Evolutionary conservation across 345 rosid species (phyloP), one percentile per base, ranked within the genome.

Genomic region (Citropsis articulata): DNA sequence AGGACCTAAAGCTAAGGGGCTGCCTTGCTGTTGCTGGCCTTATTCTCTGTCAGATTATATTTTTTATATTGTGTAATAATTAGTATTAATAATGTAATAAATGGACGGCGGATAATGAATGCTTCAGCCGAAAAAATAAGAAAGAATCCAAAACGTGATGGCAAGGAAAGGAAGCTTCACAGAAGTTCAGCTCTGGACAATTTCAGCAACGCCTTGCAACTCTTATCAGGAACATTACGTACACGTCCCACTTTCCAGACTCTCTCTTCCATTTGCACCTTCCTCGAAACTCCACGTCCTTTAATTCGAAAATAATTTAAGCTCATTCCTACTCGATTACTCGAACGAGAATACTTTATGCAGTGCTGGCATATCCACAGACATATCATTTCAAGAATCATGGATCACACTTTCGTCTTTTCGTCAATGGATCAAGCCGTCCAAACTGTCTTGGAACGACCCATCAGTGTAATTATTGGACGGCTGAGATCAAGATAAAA

Each of bases 141-240:
- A 16, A 83, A 68, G 70, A 78, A 82, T 81, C 86, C 81, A 79
- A 82, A 82, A 48, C n/a, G 66, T 25, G 73, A n/a, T 9, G 12
- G 56, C 4, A 50, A 28, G 86, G 90, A 88, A 87, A 50, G 87
- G 90, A 88, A 87, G 79, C 85, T 88, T 86, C 91, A 36, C 3
- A 28, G 87, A 86, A 86, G 57, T 85, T 33, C 78, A 35, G 35
- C 87, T 2, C 70, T 28, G 60, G 80, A 75, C 59, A 77, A 35
- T 65, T 57, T 36, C 65, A 80, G 81, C 80, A 63, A 75, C 6
- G 38, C 72, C n/a, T 64, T 56, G 50, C 66, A 69, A 28, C 14
- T 28, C n/a, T 16, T n/a, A 30, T 50, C 69, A 22, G 60, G 40
- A 68, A 45, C 18, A 45, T 10, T 45, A 3, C 18, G 50, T 45